phyloP scores from a whole-genome alignment of 768 basidiomycete genomes.

The Mycena kentingensis region DNA sequence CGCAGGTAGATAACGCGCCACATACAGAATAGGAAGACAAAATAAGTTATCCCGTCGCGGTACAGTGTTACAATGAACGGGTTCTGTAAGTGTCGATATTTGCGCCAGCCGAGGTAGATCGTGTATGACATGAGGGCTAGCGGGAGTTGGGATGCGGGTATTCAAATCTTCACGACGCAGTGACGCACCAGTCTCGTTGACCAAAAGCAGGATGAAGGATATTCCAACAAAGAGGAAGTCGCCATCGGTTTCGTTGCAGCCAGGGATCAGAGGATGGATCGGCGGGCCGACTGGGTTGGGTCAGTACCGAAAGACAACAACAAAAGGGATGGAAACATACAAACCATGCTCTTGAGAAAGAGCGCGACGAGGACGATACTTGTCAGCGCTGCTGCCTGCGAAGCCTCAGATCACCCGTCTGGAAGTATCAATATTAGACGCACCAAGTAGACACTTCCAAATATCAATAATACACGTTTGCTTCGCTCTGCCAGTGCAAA shows the following conservation, averaged over 20 bases:
- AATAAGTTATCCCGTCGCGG: conserved; percentile 14
- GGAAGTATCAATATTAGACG: background rate
- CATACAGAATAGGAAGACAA: conserved; percentile 7
- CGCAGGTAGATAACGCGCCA: background rate
- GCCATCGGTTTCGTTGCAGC: conserved; percentile 5
- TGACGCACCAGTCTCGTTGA: conserved; percentile 8
- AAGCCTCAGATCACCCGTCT: background rate
- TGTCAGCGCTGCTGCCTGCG: background rate
- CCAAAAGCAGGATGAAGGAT: conserved; percentile 2
- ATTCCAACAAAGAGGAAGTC: conserved; percentile 4
- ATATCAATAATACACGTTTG: background rate
- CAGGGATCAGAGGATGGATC: background rate
- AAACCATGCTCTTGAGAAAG: conserved; percentile 7
- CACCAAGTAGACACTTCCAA: conserved; percentile 2
- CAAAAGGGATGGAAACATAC: background rate
- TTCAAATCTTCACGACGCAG: too few species aligned
- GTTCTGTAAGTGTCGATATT: conserved; percentile 6
- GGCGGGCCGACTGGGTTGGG: conserved; percentile 3
- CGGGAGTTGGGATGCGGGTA: background rate
- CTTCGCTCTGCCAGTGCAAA: background rate
- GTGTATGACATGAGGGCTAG: conserved; percentile 10
- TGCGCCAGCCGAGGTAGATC: conserved; percentile 8
- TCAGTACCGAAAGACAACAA: background rate
- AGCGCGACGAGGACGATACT: background rate
- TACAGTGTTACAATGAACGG: conserved; percentile 12